Evolutionary conservation across 2,329 filamentous ascomycete genomes (phyloP).

Genomic region (Rasamsonia emersonii): DNA sequence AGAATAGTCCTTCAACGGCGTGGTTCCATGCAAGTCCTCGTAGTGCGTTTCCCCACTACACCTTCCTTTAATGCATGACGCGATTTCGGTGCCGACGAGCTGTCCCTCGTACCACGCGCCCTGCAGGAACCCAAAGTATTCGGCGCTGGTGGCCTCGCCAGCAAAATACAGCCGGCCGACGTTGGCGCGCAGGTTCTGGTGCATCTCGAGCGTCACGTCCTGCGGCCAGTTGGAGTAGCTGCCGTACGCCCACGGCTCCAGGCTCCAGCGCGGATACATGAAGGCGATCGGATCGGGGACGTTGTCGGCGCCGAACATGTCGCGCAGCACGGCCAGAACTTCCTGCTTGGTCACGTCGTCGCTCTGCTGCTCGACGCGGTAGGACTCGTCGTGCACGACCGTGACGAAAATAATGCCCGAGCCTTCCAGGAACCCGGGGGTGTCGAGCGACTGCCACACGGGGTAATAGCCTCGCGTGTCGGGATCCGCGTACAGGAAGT

Average conservation of each 20-base stretch:
- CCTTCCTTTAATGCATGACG: background rate
- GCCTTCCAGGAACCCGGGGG: constrained; percentile 49
- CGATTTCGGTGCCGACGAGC: constrained; percentile 30
- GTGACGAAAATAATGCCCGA: constrained; percentile 61
- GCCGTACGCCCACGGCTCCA: constrained; percentile 45
- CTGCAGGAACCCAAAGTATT: constrained; percentile 60
- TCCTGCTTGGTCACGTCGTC: constrained; percentile 51
- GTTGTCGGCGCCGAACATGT: constrained; percentile 51
- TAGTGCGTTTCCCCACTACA: background rate
- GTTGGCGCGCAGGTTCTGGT: constrained; percentile 61
- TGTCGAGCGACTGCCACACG: constrained; percentile 56
- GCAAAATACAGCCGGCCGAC: constrained; percentile 55
- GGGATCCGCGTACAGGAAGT: constrained; percentile 46
- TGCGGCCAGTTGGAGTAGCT: constrained; percentile 62
- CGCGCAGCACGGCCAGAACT: constrained; percentile 47
- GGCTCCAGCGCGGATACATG: constrained; percentile 52
- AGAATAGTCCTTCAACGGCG: background rate
- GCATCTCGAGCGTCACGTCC: constrained; percentile 54
- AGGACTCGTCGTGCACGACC: constrained; percentile 48
- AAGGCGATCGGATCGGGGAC: constrained; percentile 55
- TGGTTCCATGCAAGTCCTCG: background rate
- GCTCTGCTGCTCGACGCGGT: constrained; percentile 50
- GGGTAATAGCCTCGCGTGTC: constrained; percentile 47
- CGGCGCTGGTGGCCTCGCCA: constrained; percentile 54
- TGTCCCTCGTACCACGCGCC: constrained; percentile 52